Base-by-base conservation (phyloP, 2,329 filamentous ascomycete species). In the Botryosphaeria dothidea region DNA sequence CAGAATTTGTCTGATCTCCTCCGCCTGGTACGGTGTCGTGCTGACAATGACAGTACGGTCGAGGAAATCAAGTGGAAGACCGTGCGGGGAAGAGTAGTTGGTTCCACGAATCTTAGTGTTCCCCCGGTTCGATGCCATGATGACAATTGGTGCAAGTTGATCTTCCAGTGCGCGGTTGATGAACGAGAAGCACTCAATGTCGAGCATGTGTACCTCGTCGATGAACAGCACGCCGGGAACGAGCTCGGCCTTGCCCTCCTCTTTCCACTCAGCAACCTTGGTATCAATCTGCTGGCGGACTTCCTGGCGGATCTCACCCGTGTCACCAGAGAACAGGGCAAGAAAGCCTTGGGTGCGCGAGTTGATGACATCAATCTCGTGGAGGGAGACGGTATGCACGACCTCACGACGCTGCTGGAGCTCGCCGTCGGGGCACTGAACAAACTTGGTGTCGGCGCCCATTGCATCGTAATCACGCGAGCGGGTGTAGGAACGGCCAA, bases 291-390 rank as follows among this genome's bases (percentile, higher is more conserved):
- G 95, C 77, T 98, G 94, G 65, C 95, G 90, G 67, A 99, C 94
- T 79, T 99, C 95, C 78, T 92, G 96, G 73, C 95, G 86, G 72
- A 99, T 99, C 83, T 99, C 95, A 71, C 95, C 95, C 1, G 95
- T 99, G 78, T 99, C 95, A 68, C 95, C 95, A 0, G 94, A 97
- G 82, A 99, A 99, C 19, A 99, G 89, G 9, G 95, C 95, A 29
- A 99, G 82, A 80, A 99, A 99, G 36, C 95, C 95, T 80, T 99
- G 95, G n/a, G 95, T 97, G 71, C 95, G 87, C 67, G 93, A 97
- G 83, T 99, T 99, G 84, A 99, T 99, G 68, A 99, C 95, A 75
- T 99, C 95, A 69, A 99, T 99, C 81, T 99, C 95, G 80, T 99
- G 95, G 13, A 99, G 87, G 31, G 91, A 94, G 67, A 99, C 95